Percentiles rank a stretch among this genome's conserved stretches.
Conservation (phyloP, 768 basidiomycete genomes). For the Exidia glandulosa region DNA sequence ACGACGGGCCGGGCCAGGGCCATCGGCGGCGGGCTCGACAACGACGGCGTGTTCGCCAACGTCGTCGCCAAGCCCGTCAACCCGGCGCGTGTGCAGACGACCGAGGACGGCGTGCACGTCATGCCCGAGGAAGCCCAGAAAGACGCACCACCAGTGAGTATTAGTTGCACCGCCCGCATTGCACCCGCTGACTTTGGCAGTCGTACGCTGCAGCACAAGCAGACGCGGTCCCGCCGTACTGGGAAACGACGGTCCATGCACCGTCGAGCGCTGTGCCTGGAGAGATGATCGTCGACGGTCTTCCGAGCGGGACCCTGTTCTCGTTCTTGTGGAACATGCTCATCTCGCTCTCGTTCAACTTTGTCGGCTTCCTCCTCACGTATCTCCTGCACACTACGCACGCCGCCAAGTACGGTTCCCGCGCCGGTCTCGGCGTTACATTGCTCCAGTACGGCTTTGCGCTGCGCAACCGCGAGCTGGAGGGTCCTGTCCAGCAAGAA, state of each 20-base stretch:
- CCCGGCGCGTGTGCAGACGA: constrained; percentile 3
- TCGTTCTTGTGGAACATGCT: constrained; percentile 70
- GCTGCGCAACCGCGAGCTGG: constrained; percentile 23
- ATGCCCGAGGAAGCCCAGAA: constrained; percentile 75
- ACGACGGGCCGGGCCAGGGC: constrained; percentile 29
- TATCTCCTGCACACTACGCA: constrained; percentile 89
- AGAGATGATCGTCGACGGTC: constrained; percentile 86
- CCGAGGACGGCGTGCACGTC: constrained; percentile 32
- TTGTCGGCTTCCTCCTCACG: constrained; percentile 85
- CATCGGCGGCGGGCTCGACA: constrained; percentile 63
- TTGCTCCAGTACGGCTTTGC: constrained; percentile 85
- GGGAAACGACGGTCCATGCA: constrained; percentile 91
- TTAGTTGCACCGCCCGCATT: not conserved
- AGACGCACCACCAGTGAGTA: constrained; percentile 75
- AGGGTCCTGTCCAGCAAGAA: not conserved
- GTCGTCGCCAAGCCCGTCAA: constrained; percentile 75
- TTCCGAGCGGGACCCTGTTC: constrained; percentile 76
- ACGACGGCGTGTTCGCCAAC: constrained; percentile 94
- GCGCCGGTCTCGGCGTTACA: constrained; percentile 90
- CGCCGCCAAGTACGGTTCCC: constrained; percentile 86
- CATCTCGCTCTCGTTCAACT: constrained; percentile 94
- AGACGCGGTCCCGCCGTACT: constrained; percentile 89
- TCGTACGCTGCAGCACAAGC: constrained; percentile 80
- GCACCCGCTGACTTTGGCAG: constrained; percentile 24
- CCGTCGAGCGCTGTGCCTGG: constrained; percentile 57